Conservation (phyloP, 2,329 filamentous ascomycete genomes). For the Xylogone sp. region DNA sequence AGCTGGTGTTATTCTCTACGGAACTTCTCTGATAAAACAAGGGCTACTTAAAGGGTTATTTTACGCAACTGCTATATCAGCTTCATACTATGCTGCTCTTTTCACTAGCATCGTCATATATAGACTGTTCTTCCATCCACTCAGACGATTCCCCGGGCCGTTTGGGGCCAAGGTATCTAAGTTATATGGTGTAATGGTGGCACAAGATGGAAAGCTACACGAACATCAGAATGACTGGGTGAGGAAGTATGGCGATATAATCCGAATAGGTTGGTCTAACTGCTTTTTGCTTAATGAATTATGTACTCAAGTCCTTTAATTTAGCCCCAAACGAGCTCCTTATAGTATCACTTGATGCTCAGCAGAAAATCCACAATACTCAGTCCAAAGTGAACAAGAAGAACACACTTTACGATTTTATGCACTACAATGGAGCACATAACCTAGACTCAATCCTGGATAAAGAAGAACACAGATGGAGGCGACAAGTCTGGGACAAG, state of each 20-base stretch:
- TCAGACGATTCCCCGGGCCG: constrained; percentile 25
- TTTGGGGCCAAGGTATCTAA: constrained; percentile 16
- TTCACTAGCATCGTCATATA: constrained; percentile 48
- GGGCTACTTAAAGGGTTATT: not conserved
- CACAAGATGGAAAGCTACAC: constrained; percentile 11
- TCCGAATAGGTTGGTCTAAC: constrained; percentile 8
- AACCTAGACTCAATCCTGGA: constrained; percentile 12
- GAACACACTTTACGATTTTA: constrained; percentile 16
- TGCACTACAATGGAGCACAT: constrained; percentile 10
- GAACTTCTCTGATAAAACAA: not conserved
- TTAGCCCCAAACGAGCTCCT: constrained; percentile 20
- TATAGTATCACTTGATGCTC: constrained; percentile 12
- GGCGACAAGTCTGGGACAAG: constrained; percentile 20
- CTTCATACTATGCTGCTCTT: constrained; percentile 6
- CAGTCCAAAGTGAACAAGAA: constrained; percentile 15
- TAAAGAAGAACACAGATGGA: constrained; percentile 15
- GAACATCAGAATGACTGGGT: not conserved
- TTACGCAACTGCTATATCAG: not conserved
- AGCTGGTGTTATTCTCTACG: not conserved
- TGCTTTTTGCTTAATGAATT: not conserved
- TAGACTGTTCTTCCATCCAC: constrained; percentile 41
- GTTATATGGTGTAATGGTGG: constrained; percentile 11
- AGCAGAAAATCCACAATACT: constrained; percentile 17
- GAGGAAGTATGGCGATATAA: constrained; percentile 18
- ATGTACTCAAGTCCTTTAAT: no score